Evolutionary conservation across 2,329 filamentous ascomycete species (phyloP), one percentile per base, ranked within the genome.

Genomic region (Colletotrichum orbiculare): DNA sequence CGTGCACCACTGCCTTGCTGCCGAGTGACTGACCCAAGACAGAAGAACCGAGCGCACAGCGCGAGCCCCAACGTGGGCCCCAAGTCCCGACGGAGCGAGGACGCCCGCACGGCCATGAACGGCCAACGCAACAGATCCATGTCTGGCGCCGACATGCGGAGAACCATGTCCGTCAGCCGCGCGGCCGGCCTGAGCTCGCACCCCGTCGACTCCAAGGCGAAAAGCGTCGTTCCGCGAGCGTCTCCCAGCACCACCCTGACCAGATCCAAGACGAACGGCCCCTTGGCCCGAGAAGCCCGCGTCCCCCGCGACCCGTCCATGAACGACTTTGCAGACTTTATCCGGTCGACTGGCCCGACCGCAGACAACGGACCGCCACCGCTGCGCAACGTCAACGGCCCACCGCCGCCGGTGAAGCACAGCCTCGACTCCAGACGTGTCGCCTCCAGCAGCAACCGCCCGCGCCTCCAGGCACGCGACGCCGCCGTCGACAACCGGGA

Each of bases 311-410:
- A 94, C 67, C 93, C 93, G 0, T 87, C 91, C 8, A 84, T 89
- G 49, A 64, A 59, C 17, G 94, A 97, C 71, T 93, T 97, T 78
- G 92, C 93, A 25, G 91, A 96, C 64, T 97, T 97, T 74, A 93
- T 97, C 72, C 90, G 93, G 65, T 92, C 91, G 1, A 97, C 93
- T 37, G 93, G 93, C 2, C 91, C 95, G 13, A 74, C 83, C n/a
- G 80, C 79, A 42, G 82, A 82, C 47, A 78, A 74, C 53, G 73
- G 73, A 12, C 71, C 75, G 17, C 65, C 74, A 17, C 72, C 77
- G 8, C 70, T 78, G 47, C 78, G 78, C 60, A 81, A 76, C 59
- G 64, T 74, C 35, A 73, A 72, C n/a, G 74, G 38, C 49, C 66
- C 38, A 69, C 73, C 43, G 65, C 72, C 47, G 73, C 75, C 57